Evolutionary conservation across 257 asterid species (phyloP).

Genomic region (Marsdenia floribunda): DNA sequence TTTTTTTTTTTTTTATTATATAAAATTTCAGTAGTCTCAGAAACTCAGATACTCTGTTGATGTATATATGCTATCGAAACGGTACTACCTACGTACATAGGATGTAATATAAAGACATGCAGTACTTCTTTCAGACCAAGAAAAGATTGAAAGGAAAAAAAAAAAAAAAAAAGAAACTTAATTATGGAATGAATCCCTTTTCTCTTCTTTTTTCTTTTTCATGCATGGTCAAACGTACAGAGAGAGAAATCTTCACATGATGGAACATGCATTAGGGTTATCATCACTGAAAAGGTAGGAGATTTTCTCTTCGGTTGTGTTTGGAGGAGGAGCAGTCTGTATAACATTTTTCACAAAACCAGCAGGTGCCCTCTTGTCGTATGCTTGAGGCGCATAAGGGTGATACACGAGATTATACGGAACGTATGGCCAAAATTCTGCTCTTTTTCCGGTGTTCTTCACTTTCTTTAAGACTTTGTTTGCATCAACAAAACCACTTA

Average conservation of each 20-base stretch:
- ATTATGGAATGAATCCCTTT: neutral
- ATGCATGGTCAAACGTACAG: too few species aligned
- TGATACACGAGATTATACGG: conserved; percentile 62
- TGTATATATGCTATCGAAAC: neutral
- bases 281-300: conserved; percentile 70
- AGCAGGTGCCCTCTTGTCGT: conserved; percentile 75
- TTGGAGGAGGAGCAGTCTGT: conserved; percentile 41
- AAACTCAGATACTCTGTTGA: neutral
- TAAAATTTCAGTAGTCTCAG: neutral
- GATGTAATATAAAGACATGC: too few species aligned
- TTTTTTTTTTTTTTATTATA: neutral
- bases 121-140: neutral
- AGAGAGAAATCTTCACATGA: conserved; percentile 40
- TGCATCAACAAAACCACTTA: conserved; percentile 66
- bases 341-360: conserved; percentile 58
- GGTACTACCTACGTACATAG: neutral
- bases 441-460: conserved; percentile 75
- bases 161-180: too few species aligned
- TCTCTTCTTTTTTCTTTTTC: too few species aligned
- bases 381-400: conserved; percentile 63
- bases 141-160: neutral
- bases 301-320: conserved; percentile 52
- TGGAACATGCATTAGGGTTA: conserved; percentile 77
- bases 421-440: conserved; percentile 83
- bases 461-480: conserved; percentile 58